Evolutionary conservation across 225 moss, liverwort and hornwort species (phyloP).

Genomic region (Marchantia polymorpha): DNA sequence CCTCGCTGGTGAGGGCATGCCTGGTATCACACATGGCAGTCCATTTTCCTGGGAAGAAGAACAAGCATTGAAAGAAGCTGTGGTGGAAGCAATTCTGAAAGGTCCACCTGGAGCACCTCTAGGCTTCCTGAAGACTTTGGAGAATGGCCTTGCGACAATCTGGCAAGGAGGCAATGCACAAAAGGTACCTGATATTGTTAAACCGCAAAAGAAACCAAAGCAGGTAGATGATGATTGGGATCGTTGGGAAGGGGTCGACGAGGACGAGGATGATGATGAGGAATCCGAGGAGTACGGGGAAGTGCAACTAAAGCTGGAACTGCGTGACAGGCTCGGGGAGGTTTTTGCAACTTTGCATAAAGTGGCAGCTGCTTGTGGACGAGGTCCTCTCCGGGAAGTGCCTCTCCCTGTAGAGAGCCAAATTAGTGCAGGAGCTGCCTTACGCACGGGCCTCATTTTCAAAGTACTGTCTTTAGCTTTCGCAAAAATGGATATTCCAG

Average conservation of each 20-base stretch:
- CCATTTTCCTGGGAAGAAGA: slow-evolving; percentile 95
- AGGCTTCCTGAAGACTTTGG: slow-evolving; percentile 60
- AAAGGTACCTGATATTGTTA: slow-evolving; percentile 15
- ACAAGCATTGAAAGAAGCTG: slow-evolving; percentile 65
- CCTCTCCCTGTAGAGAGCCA: slow-evolving; percentile 56
- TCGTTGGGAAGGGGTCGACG: slow-evolving; percentile 69
- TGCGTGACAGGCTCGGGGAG: slow-evolving; percentile 72
- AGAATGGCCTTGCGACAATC: slow-evolving; percentile 55
- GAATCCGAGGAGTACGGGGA: slow-evolving; percentile 59
- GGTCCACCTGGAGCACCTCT: slow-evolving; percentile 46
- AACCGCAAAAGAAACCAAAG: slow-evolving; percentile 28
- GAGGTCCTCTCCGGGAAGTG: slow-evolving; percentile 48
- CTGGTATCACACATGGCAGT: slow-evolving; percentile 49
- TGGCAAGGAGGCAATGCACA: slow-evolving; percentile 41
- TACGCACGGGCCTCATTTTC: slow-evolving; percentile 61
- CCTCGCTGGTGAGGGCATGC: slow-evolving; percentile 74
- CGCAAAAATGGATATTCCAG: slow-evolving; percentile 72
- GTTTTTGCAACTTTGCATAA: slow-evolving; percentile 57
- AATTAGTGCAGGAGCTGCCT: slow-evolving; percentile 38
- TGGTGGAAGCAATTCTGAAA: slow-evolving; percentile 68
- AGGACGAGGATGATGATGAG: slow-evolving; percentile 59
- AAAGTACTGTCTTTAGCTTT: slow-evolving; percentile 63
- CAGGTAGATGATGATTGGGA: slow-evolving; percentile 75
- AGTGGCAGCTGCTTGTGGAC: slow-evolving; percentile 62
- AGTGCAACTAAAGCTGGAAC: slow-evolving; percentile 77